These are phyloP conservation scores for Cryphonectria naterciae DNA, from an alignment of 2,329 filamentous ascomycete species.

Conservation along the genomic window DNA sequence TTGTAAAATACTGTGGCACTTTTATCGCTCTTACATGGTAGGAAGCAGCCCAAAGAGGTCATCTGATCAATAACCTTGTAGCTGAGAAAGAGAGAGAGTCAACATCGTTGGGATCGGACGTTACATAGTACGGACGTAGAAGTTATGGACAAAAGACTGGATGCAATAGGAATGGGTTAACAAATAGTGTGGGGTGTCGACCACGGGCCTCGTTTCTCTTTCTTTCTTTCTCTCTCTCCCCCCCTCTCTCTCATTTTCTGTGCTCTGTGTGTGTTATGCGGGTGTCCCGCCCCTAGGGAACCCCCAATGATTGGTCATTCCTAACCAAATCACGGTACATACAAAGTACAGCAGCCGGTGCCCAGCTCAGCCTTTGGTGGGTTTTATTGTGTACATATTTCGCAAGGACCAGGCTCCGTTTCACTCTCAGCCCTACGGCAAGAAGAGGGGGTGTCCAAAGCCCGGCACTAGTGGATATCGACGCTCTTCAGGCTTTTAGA, in stretches of 20 bases:
- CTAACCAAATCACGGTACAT: neutral
- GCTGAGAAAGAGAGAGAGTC: neutral
- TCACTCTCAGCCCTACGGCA: slow-evolving; percentile 20
- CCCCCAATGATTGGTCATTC: neutral
- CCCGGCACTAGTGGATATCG: slow-evolving; percentile 11
- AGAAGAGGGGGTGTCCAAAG: neutral
- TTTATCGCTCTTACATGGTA: neutral
- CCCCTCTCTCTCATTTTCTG: neutral
- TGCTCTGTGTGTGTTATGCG: neutral
- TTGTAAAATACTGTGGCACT: neutral
- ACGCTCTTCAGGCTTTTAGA: neutral
- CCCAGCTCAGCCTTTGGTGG: neutral
- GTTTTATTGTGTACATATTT: neutral
- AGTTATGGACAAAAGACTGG: too few relatives aligned
- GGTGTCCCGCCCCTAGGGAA: neutral
- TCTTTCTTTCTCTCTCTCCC: neutral
- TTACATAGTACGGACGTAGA: neutral
- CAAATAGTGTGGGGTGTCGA: too few relatives aligned
- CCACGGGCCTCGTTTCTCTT: too few relatives aligned
- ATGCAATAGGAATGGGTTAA: neutral
- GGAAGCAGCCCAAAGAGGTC: neutral
- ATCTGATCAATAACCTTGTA: neutral
- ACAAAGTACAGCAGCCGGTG: neutral
- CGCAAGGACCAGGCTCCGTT: slow-evolving; percentile 12
- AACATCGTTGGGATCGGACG: neutral